phyloP scores from a whole-genome alignment of 129 eudicot genomes.

The Tagetes patula region DNA sequence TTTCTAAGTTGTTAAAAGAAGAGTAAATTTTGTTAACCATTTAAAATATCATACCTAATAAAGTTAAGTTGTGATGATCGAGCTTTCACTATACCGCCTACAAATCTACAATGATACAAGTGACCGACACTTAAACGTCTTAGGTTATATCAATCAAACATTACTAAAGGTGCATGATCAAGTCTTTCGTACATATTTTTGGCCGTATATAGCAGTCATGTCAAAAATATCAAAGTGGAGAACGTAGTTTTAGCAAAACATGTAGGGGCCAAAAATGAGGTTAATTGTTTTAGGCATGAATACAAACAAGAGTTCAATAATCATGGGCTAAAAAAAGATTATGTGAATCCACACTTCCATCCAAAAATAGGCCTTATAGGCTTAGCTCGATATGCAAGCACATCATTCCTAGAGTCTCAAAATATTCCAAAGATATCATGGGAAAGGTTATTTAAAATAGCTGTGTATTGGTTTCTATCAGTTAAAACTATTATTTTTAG shows the following conservation, averaged over 20 bases:
- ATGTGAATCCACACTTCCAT: neutral
- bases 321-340: neutral
- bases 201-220: neutral
- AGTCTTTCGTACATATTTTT: slow-evolving; percentile 3
- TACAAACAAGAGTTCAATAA: neutral
- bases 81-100: neutral
- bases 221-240: slow-evolving; percentile 8
- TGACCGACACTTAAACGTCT: neutral
- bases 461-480: no score
- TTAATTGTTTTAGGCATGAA: neutral
- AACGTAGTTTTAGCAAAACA: neutral
- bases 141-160: neutral
- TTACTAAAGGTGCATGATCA: neutral
- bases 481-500: no score
- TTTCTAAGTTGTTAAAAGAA: neutral
- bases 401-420: neutral
- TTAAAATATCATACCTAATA: neutral
- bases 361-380: neutral
- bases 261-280: slow-evolving; percentile 19
- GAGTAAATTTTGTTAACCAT: neutral
- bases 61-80: neutral
- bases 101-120: neutral
- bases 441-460: no score
- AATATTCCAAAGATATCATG: neutral
- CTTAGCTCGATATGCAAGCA: neutral